Evolutionary conservation across 2,329 filamentous ascomycete genomes (phyloP).

Genomic region (Davidsoniella neocaledoniae): DNA sequence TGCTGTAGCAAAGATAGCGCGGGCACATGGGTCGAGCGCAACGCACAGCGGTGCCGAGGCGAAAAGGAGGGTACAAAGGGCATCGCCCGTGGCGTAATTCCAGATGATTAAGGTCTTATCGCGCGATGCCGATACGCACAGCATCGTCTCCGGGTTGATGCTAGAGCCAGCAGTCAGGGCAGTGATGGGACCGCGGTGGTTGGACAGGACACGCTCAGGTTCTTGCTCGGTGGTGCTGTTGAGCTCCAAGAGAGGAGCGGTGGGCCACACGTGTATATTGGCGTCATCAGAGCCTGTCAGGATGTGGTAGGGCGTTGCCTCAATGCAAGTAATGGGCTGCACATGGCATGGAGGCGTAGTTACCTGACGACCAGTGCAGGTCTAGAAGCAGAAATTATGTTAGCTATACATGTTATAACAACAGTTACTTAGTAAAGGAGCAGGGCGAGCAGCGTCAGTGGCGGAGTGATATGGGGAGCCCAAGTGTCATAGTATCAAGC

Average conservation of each 20-base stretch:
- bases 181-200: conserved; percentile 60
- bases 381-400: conserved; percentile 25
- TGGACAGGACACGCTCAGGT: conserved; percentile 61
- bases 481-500: neutral
- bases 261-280: conserved; percentile 82
- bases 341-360: conserved; percentile 64
- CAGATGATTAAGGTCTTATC: conserved; percentile 86
- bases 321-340: conserved; percentile 62
- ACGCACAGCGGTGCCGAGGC: conserved; percentile 56
- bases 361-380: conserved; percentile 57
- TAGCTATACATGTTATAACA: neutral
- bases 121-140: conserved; percentile 67
- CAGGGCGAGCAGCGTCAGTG: neutral
- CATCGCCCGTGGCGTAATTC: conserved; percentile 69
- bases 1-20: conserved; percentile 66
- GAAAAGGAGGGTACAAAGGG: conserved; percentile 69
- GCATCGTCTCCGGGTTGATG: conserved; percentile 50
- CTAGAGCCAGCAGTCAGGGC: conserved; percentile 47
- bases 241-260: conserved; percentile 53
- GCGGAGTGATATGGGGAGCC: neutral
- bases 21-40: conserved; percentile 63
- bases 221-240: conserved; percentile 39
- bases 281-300: conserved; percentile 72
- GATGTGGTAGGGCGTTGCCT: conserved; percentile 53
- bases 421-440: neutral